Percentiles rank a stretch among this genome's conserved stretches.
phyloP scores from a whole-genome alignment of 352 stramenopile genomes.

The Globisporangium mamillatum region DNA sequence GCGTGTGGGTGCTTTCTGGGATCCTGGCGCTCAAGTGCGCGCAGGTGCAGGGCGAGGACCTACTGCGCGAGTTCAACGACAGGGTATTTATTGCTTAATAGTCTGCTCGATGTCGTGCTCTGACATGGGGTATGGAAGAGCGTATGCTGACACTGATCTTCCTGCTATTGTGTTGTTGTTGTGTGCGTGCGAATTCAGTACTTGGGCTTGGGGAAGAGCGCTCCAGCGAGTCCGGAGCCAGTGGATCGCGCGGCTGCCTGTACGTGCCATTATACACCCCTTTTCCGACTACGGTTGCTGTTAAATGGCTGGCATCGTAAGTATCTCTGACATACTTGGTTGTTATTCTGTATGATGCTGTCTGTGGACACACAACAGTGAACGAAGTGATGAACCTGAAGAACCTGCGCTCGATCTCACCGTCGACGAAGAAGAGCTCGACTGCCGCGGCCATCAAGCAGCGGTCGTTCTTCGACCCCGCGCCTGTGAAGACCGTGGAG shows the following conservation, averaged over 20 bases:
- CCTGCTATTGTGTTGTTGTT: neutral
- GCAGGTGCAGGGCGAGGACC: slow-evolving; percentile 60
- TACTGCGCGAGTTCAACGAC: slow-evolving; percentile 56
- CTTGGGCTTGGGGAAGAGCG: slow-evolving; percentile 17
- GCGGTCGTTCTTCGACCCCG: slow-evolving; percentile 75
- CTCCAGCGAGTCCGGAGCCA: slow-evolving; percentile 10
- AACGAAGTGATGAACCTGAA: slow-evolving; percentile 60
- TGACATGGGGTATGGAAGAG: neutral
- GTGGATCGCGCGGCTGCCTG: slow-evolving; percentile 34
- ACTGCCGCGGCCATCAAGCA: slow-evolving; percentile 12
- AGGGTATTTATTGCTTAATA: slow-evolving; percentile 23
- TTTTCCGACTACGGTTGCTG: neutral
- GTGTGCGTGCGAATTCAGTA: slow-evolving; percentile 25
- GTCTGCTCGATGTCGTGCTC: no score
- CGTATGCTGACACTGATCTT: neutral
- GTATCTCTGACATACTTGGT: neutral
- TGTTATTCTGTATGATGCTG: slow-evolving; percentile 2
- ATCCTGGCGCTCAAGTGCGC: slow-evolving; percentile 58
- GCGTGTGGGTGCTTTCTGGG: slow-evolving; percentile 46
- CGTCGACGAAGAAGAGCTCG: slow-evolving; percentile 33
- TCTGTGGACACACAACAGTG: slow-evolving; percentile 38
- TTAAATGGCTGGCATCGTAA: neutral
- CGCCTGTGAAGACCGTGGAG: slow-evolving; percentile 62
- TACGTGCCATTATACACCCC: slow-evolving; percentile 16
- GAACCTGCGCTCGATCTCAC: slow-evolving; percentile 48